These are phyloP conservation scores for Tetrahymena thermophila DNA, from an alignment of 73 alveolate genomes.

Conservation along the genomic window DNA sequence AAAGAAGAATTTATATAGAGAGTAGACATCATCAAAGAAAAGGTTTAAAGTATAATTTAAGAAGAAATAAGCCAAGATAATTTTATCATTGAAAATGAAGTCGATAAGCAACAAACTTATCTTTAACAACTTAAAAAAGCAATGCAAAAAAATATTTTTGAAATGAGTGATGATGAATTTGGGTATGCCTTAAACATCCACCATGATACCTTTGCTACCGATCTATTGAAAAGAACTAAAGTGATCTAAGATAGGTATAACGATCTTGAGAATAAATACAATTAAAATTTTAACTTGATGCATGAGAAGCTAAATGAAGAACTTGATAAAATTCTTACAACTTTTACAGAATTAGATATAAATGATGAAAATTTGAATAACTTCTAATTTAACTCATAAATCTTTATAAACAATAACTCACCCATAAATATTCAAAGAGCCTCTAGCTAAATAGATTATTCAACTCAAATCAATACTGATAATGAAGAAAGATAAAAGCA, in stretches of 20 bases:
- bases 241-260: not conserved
- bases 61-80: not conserved
- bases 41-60: not conserved
- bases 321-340: not conserved
- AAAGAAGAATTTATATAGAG: not conserved
- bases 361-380: not conserved
- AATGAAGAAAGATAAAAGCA: not conserved
- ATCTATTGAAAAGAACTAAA: not conserved
- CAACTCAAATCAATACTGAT: not conserved
- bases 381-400: not conserved
- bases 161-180: not conserved
- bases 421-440: not conserved
- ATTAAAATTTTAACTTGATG: not conserved
- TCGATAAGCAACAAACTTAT: not conserved
- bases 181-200: not conserved
- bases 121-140: not conserved
- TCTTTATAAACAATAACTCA: not conserved
- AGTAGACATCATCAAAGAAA: not conserved
- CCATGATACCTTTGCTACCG: not conserved
- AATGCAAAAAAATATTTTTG: not conserved
- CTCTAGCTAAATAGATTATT: not conserved
- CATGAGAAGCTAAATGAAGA: not conserved
- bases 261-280: not conserved
- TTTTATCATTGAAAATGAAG: not conserved
- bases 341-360: not conserved